Base-by-base conservation (phyloP, 2,329 filamentous ascomycete species). In the Trichoderma arundinaceum region DNA sequence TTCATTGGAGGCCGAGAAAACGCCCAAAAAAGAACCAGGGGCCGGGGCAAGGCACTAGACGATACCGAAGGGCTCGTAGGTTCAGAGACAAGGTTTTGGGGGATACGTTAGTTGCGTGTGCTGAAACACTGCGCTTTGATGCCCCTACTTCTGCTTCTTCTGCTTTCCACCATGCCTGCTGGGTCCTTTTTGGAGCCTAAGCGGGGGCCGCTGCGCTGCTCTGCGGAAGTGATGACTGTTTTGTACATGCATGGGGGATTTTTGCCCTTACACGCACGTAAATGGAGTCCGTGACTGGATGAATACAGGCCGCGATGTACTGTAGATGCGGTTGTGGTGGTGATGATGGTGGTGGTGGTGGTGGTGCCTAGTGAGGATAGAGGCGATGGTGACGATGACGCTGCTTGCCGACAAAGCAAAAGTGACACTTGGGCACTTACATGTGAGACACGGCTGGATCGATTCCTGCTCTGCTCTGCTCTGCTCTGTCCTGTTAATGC, bases 171-270 rank as follows among this genome's bases (percentile, higher is more conserved):
- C 28, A n/a, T 17, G n/a, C n/a, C n/a, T n/a, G n/a, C n/a, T 33
- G 2, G 56, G 41, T 38, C 59, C 51, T 43, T 63, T 33, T 63
- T 53, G 59, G 48, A 48, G 59, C 59, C 59, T 33, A 44, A 63
- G 59, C 59, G 59, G 59, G 59, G 59, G 8, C 41, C 51, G 33
- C 32, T 49, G 3, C 28, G 2, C 32, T 52, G 15, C 22, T 39
- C 35, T 35, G 33, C 28, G 7, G 43, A 28, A 43, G 7, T 44
- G 22, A 19, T 35, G 51, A 22, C 51, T 38, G 17, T n/a, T 15
- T 53, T 39, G 33, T 22, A 35, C 32, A 38, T 39, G 51, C 33
- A 53, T 32, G n/a, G n/a, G n/a, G n/a, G n/a, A n/a, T n/a, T n/a
- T n/a, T n/a, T n/a, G n/a, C n/a, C n/a, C n/a, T n/a, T n/a, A n/a